phyloP scores from a whole-genome alignment of 2,329 filamentous ascomycete species.

The Didymella sp. region DNA sequence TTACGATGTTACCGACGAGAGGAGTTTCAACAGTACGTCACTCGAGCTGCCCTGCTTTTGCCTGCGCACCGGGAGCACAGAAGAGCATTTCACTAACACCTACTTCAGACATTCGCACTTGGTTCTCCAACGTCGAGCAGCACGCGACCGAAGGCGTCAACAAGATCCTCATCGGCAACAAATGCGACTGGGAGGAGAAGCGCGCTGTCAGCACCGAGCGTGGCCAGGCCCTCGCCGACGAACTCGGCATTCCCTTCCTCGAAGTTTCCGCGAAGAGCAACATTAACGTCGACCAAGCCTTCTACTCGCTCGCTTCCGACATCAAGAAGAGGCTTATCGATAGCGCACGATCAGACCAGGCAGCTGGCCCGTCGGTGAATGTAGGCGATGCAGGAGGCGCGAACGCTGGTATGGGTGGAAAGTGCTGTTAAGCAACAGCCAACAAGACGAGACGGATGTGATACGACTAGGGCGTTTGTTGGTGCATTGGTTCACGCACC shows the following conservation, averaged over 20 bases:
- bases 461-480: conserved; percentile 4
- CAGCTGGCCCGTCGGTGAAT: conserved; percentile 40
- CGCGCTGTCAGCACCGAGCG: conserved; percentile 90
- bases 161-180: conserved; percentile 99
- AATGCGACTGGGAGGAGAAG: conserved; percentile 99
- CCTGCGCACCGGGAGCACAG: not conserved
- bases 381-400: conserved; percentile 39
- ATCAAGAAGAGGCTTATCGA: conserved; percentile 99
- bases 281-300: conserved; percentile 99
- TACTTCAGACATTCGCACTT: conserved; percentile 88
- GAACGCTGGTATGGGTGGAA: conserved; percentile 45
- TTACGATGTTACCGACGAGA: conserved; percentile 97
- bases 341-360: conserved; percentile 75
- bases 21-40: conserved; percentile 88
- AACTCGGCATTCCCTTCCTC: conserved; percentile 96
- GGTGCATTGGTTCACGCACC: not conserved
- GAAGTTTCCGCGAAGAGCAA: conserved; percentile 99
- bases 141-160: conserved; percentile 98
- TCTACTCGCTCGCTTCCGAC: conserved; percentile 91
- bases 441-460: not conserved
- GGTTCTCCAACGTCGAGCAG: conserved; percentile 99
- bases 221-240: conserved; percentile 90
- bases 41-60: not conserved
- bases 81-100: conserved; percentile 31
- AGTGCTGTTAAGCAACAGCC: conserved; percentile 45